phyloP scores from a whole-genome alignment of 2,329 filamentous ascomycete species.

The Fusarium concolor region DNA sequence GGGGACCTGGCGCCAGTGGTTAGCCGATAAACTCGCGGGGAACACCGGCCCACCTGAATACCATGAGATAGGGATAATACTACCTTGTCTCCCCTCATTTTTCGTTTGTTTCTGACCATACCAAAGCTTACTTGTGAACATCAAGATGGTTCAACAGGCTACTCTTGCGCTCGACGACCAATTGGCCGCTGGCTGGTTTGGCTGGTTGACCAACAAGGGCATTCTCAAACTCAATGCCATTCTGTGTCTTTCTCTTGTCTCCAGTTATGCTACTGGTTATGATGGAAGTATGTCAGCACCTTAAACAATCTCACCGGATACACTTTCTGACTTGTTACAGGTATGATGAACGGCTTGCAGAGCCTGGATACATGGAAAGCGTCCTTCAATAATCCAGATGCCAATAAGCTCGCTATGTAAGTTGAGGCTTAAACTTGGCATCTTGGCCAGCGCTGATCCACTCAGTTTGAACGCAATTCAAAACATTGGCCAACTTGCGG shows the following conservation, averaged over 20 bases:
- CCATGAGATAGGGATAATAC: neutral
- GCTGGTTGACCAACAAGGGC: slow-evolving; percentile 16
- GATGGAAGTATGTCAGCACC: slow-evolving; percentile 4
- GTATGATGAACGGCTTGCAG: slow-evolving; percentile 23
- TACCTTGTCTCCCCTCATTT: slow-evolving; percentile 14
- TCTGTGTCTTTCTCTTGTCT: slow-evolving; percentile 20
- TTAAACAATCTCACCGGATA: too few relatives aligned
- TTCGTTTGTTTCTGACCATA: neutral
- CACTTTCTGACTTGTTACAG: neutral
- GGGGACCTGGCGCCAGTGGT: neutral
- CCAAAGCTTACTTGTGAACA: too few relatives aligned
- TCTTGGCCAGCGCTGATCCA: neutral
- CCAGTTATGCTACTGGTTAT: slow-evolving; percentile 18
- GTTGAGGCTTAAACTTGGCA: neutral
- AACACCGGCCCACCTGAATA: slow-evolving; percentile 13
- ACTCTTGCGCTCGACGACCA: slow-evolving; percentile 21
- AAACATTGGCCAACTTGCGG: slow-evolving; percentile 18
- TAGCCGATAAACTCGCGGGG: slow-evolving; percentile 10
- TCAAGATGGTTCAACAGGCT: slow-evolving; percentile 24
- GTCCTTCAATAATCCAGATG: slow-evolving; percentile 12
- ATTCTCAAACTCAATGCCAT: slow-evolving; percentile 23
- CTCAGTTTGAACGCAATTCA: slow-evolving; percentile 17
- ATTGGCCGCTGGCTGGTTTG: slow-evolving; percentile 20
- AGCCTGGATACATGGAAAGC: slow-evolving; percentile 19
- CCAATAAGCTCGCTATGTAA: slow-evolving; percentile 17